Conservation (phyloP, 2,329 filamentous ascomycete genomes). For the Tolypocladium tundrense region DNA sequence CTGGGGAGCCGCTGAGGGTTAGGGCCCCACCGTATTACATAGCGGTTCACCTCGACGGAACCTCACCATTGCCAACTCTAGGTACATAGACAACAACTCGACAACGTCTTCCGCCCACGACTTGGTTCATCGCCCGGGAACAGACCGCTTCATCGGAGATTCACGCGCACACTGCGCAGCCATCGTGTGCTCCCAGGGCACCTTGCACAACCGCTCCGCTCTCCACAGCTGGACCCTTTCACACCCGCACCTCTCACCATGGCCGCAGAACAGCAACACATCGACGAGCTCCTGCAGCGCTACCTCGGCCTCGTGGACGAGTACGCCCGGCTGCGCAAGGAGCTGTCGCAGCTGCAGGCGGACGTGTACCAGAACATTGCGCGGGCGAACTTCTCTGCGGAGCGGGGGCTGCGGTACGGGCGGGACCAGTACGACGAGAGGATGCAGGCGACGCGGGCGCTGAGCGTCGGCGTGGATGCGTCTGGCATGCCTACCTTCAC, state of each 20-base stretch:
- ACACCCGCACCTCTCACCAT: not conserved
- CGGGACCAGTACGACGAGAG: slow-evolving; percentile 62
- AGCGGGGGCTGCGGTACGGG: slow-evolving; percentile 54
- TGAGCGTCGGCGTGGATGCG: slow-evolving; percentile 17
- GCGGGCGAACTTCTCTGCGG: slow-evolving; percentile 65
- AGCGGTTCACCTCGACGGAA: not conserved
- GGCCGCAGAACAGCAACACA: slow-evolving; percentile 20
- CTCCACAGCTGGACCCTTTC: not conserved
- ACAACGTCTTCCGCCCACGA: not conserved
- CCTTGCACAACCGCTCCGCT: not conserved
- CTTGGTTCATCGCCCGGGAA: not conserved
- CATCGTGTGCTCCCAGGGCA: not conserved
- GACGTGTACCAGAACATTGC: slow-evolving; percentile 51
- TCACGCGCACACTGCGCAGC: not conserved
- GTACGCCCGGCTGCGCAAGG: slow-evolving; percentile 49
- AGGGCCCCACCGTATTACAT: not conserved
- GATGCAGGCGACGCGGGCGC: slow-evolving; percentile 50
- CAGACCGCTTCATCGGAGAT: not conserved
- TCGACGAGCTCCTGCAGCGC: slow-evolving; percentile 54
- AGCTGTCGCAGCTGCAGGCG: slow-evolving; percentile 43
- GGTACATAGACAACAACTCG: not conserved
- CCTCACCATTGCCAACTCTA: not conserved
- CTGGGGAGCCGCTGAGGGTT: not conserved
- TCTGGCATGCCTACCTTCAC: slow-evolving; percentile 10
- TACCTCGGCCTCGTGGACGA: slow-evolving; percentile 58